Evolutionary conservation across 441 rosid genomes (phyloP), one percentile per base, ranked within the genome.

Genomic region (Hura crepitans): DNA sequence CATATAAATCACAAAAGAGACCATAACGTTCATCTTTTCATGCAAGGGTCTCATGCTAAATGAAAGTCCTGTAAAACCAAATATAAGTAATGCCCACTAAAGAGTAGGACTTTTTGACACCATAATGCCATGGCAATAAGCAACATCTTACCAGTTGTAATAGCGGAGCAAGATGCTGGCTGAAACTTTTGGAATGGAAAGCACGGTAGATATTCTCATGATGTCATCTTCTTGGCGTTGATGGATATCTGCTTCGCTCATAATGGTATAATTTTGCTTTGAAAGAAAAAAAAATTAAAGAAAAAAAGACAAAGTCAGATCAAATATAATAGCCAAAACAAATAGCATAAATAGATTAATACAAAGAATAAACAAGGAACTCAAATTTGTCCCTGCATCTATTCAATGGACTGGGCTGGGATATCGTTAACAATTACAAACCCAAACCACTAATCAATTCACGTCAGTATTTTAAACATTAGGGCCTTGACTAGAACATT

Each of bases 191-290:
- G 86, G 70, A 76, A 94, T 87, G 31, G 94, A 94, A 72, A 94
- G 94, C 37, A 92, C 97, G 20, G 85, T 78, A 2, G 94, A 81
- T 68, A 94, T 87, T 66, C 86, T 82, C 39, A 77, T 81, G 70
- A 92, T 75, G 68, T 87, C 92, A 72, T 92, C 97, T 62, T 79
- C 85, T 65, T 94, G 98, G 43, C 72, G 86, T 66, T 71, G 84
- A 50, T 57, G 70, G 75, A 94, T 92, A 86, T 94, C 97, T 54
- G 68, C 82, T 79, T 94, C 96, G 58, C 69, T 81, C 81, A 92
- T 75, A 58, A 92, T 77, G 22, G 86, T 69, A 76, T 83, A 90
- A 76, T 81, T 84, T 79, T 81, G 86, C 99, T 94, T n/a, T n/a
- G n/a, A n/a, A 83, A 51, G 60, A 61, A 61, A 65, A 58, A 33